A percentile compares a stretch with the other conserved stretches of the same genome.
phyloP scores from a whole-genome alignment of 2,329 filamentous ascomycete species.

The Triangularia setosa region DNA sequence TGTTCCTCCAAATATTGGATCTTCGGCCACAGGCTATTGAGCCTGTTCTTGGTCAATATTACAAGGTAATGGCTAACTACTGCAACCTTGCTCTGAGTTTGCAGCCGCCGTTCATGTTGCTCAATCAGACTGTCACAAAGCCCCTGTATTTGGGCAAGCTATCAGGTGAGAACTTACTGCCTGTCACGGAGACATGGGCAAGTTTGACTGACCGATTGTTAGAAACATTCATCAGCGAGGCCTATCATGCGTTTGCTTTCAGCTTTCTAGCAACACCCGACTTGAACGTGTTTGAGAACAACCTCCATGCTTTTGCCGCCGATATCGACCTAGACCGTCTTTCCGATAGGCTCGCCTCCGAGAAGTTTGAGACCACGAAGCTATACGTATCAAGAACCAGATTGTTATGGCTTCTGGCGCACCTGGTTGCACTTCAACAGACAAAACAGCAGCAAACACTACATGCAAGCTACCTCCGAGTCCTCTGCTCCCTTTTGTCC shows the following conservation, averaged over 20 bases:
- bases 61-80: conserved; percentile 37
- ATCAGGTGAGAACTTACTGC: conserved; percentile 13
- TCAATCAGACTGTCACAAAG: conserved; percentile 27
- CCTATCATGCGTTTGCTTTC: conserved; percentile 37
- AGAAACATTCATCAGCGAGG: conserved; percentile 15
- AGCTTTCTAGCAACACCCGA: conserved; percentile 37
- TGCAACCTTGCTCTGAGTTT: conserved; percentile 27
- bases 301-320: conserved; percentile 35
- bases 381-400: conserved; percentile 33
- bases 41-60: conserved; percentile 35
- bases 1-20: conserved; percentile 33
- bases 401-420: conserved; percentile 62
- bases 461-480: conserved; percentile 44
- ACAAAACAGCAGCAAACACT: conserved; percentile 33
- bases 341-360: conserved; percentile 39
- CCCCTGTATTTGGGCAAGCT: conserved; percentile 27
- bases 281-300: conserved; percentile 40
- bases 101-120: conserved; percentile 24
- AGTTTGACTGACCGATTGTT: conserved; percentile 19
- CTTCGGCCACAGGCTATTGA: conserved; percentile 29
- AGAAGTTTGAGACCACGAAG: conserved; percentile 30
- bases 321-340: conserved; percentile 39
- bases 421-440: conserved; percentile 58
- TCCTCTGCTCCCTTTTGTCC: conserved; percentile 53
- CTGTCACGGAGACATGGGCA: not conserved